Evolutionary conservation across 2,329 filamentous ascomycete genomes (phyloP), one percentile per base, ranked within the genome.

Genomic region (Arthrobotrys entomopaga): DNA sequence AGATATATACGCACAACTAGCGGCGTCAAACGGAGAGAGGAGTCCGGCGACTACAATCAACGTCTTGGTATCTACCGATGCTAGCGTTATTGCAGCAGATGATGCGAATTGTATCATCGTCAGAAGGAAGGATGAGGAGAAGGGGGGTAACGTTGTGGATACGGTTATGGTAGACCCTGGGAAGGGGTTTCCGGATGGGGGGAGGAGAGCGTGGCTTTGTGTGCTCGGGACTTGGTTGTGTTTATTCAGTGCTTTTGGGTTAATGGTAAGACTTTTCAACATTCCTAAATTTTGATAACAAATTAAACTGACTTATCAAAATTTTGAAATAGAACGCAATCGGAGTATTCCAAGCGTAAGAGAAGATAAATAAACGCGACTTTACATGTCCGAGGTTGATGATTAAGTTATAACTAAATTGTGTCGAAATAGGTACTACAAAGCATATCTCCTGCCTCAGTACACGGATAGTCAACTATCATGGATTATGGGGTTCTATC

Each of bases 401-500:
- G 10, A 34, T 34, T 34, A 20, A 19, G 7, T 19, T 34, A 49
- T 63, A 19, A 52, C n/a, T 40, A 34, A 2, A 42, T 20, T 24
- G 19, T 29, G 3, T 38, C 7, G 15, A 22, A 24, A 52, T 60
- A 74, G 70, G 0, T 74, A 74, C 34, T 74, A 74, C 22, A 74
- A 74, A 42, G 49, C 57, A 38, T 74, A 74, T 48, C 19, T 74
- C n/a, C 43, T 74, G 24, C 70, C 70, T 15, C 61, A 74, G 22
- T 74, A 74, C 46, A 66, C 70, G 19, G 69, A 74, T 38, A 74
- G 69, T 49, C 69, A 74, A 63, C 26, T 74, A 53, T 74, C 69
- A 1, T 74, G 69, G 69, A 67, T 74, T 4, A 63, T 66, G 40
- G 69, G 69, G 0, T 74, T 66, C n/a, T 74, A 74, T 54, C 49